Percentiles rank a stretch among this genome's conserved stretches.
Evolutionary conservation across 2,329 filamentous ascomycete species (phyloP).

Genomic region (Rosellinia necatrix): DNA sequence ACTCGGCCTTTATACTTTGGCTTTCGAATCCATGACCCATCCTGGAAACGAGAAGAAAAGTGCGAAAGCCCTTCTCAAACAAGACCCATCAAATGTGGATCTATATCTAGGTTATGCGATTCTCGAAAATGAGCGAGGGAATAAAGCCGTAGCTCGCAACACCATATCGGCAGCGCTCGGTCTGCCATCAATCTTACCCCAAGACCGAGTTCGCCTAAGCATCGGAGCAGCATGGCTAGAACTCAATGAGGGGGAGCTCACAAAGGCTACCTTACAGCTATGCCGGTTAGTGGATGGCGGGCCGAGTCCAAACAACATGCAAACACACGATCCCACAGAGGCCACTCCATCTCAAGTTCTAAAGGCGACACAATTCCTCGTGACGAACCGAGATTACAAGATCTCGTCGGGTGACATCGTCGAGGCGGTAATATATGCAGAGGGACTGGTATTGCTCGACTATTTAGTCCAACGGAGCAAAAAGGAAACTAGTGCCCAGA

Average conservation of each 20-base stretch:
- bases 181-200: constrained; percentile 31
- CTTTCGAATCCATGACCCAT: constrained; percentile 64
- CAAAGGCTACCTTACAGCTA: constrained; percentile 45
- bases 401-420: constrained; percentile 55
- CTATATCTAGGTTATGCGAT: constrained; percentile 82
- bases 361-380: constrained; percentile 58
- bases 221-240: constrained; percentile 71
- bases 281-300: constrained; percentile 45
- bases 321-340: constrained; percentile 25
- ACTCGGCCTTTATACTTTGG: constrained; percentile 72
- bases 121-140: constrained; percentile 66
- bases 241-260: constrained; percentile 50
- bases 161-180: constrained; percentile 69
- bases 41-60: constrained; percentile 64
- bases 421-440: constrained; percentile 59
- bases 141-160: constrained; percentile 61
- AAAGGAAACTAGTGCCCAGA: constrained; percentile 49
- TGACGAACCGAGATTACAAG: constrained; percentile 58
- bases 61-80: constrained; percentile 76
- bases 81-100: constrained; percentile 62
- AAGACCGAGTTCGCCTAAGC: constrained; percentile 52
- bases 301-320: constrained; percentile 21
- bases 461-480: constrained; percentile 61
- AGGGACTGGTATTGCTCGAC: constrained; percentile 66
- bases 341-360: constrained; percentile 51